Evolutionary conservation across 257 asterid genomes (phyloP).

Genomic region (Solanum megistacrolobum): DNA sequence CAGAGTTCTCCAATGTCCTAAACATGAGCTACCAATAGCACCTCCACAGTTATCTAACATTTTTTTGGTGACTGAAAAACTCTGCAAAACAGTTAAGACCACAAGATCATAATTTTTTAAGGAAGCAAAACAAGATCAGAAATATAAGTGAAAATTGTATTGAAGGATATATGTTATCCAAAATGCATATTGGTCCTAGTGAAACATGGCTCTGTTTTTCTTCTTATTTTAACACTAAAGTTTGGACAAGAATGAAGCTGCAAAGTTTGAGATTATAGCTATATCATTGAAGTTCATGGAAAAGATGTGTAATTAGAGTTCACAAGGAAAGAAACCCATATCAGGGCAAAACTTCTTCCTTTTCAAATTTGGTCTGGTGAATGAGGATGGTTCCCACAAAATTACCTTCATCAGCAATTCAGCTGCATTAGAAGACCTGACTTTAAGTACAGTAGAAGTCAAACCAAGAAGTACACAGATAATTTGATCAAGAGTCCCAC

Average conservation of each 20-base stretch:
- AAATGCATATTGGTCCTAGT: not conserved
- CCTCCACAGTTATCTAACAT: conserved; percentile 58
- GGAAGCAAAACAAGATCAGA: not conserved
- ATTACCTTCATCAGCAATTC: conserved; percentile 85
- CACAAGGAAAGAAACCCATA: not conserved
- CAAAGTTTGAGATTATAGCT: not conserved
- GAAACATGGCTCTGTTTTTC: not conserved
- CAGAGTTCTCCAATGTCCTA: conserved; percentile 65
- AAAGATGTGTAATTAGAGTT: not conserved
- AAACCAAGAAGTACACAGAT: conserved; percentile 58
- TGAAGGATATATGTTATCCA: not conserved
- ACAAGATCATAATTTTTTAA: not conserved
- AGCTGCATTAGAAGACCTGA: conserved; percentile 42
- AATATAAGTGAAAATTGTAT: not conserved
- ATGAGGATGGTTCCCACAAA: not conserved
- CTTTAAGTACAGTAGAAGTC: conserved; percentile 33
- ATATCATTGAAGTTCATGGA: not conserved
- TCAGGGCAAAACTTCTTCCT: not conserved
- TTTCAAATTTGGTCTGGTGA: not conserved
- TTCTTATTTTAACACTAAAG: not conserved
- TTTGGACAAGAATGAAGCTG: not conserved
- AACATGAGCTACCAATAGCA: conserved; percentile 38
- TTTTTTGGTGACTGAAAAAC: conserved; percentile 63
- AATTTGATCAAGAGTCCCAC: conserved; percentile 67
- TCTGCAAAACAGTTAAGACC: conserved; percentile 36